Base-by-base conservation (phyloP, 2,329 filamentous ascomycete species). In the Claviceps cyperi region DNA sequence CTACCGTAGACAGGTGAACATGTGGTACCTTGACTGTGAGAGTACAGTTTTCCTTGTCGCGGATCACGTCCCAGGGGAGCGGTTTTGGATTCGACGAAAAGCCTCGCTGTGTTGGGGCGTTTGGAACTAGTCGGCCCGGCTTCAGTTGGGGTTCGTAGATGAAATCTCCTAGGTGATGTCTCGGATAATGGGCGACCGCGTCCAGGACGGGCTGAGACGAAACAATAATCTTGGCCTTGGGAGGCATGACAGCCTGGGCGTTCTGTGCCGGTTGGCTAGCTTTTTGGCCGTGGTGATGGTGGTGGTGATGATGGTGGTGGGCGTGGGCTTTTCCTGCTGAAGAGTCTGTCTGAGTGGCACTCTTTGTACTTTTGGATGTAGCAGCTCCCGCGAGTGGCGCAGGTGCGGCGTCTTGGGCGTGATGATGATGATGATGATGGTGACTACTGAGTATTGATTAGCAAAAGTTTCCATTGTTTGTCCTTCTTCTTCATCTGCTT, bases 11-110 rank as follows among this genome's bases (percentile, higher is more conserved):
- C 7, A 98, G 71, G 59, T 92, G 88, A 46, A 85, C 78, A 28
- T 85, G 80, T 2, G 90, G 84, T 6, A 98, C 81, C 58, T 92
- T 87, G 53, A 98, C 77, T 0, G 88, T 96, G 54, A 94, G 80
- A 0, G 86, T 94, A 62, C 88, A 94, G 59, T 97, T 97, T 57
- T 90, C 84, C 52, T 87, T 86, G 43, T 78, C 81, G 55, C 84
- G 69, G 50, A 81, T 80, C 56, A 75, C 70, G 40, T 91, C 86
- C 53, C 79, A 78, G 0, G 91, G 91, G 1, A 96, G 71, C 0
- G 86, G 84, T 49, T 77, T 81, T 0, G 85, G 87, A 2, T 72
- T 79, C 0, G 76, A 76, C 5, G 69, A 62, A 56, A 70, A 75
- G 4, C 72, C 69, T 14, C 70, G 64, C 45, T 67, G 65, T 0